phyloP scores from a whole-genome alignment of 2,329 filamentous ascomycete species.

The Alternaria incomplexa region DNA sequence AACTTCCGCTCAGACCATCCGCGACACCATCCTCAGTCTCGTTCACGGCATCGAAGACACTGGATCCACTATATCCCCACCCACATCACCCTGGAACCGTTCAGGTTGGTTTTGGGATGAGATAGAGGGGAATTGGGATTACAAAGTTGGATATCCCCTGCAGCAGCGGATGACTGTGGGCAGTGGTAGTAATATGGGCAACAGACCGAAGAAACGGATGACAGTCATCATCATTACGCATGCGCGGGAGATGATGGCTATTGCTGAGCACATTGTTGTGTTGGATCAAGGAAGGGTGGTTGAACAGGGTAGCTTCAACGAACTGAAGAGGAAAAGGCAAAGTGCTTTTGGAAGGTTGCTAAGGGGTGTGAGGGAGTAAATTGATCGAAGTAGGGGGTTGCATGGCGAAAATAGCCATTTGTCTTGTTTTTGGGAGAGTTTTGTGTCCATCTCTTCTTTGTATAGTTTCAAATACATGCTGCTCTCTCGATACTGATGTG shows the following conservation, averaged over 20 bases:
- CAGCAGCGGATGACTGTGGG: background rate
- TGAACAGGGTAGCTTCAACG: conserved; percentile 70
- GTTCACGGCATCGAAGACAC: conserved; percentile 35
- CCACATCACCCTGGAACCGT: background rate
- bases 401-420: background rate
- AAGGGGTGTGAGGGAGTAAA: conserved; percentile 41
- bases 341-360: conserved; percentile 45
- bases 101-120: conserved; percentile 20
- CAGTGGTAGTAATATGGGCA: conserved; percentile 18
- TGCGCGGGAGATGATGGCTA: conserved; percentile 81
- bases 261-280: conserved; percentile 76
- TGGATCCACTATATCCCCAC: background rate
- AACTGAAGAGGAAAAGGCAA: conserved; percentile 54
- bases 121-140: conserved; percentile 13
- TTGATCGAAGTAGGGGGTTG: background rate
- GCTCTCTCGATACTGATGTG: background rate
- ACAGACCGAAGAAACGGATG: conserved; percentile 50
- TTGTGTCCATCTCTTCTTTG: background rate
- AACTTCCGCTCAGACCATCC: conserved; percentile 68
- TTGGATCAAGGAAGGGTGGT: conserved; percentile 70
- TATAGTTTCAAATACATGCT: background rate
- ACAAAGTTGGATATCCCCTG: conserved; percentile 2
- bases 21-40: conserved; percentile 65
- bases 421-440: background rate
- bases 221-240: conserved; percentile 86